phyloP scores from a whole-genome alignment of 768 basidiomycete species.

The Fomitopsis pulvina region DNA sequence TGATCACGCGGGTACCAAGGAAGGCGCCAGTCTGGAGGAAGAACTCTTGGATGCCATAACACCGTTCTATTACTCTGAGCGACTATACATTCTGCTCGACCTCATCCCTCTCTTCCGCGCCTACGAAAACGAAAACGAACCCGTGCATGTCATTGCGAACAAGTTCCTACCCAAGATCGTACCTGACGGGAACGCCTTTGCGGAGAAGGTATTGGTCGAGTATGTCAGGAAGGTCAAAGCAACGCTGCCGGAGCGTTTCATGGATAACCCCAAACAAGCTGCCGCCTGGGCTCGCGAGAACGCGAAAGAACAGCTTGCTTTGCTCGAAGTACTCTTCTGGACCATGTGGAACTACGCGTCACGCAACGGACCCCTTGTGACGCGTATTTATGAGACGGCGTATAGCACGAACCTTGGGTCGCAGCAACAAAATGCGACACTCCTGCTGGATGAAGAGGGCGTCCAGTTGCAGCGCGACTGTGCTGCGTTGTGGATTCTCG shows the following conservation, averaged over 20 bases:
- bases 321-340: conserved; percentile 87
- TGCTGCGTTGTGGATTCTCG: conserved; percentile 69
- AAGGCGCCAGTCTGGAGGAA: conserved; percentile 41
- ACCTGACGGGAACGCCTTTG: conserved; percentile 59
- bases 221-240: conserved; percentile 51
- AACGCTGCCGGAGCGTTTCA: conserved; percentile 36
- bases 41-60: conserved; percentile 68
- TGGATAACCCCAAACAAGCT: conserved; percentile 47
- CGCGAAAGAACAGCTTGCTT: conserved; percentile 66
- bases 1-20: conserved; percentile 35
- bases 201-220: conserved; percentile 49
- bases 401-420: conserved; percentile 61
- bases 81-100: conserved; percentile 60
- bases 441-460: conserved; percentile 73
- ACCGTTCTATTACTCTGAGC: conserved; percentile 78
- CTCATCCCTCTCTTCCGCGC: conserved; percentile 75
- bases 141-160: conserved; percentile 45
- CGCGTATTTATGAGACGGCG: conserved; percentile 56
- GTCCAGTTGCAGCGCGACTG: conserved; percentile 57
- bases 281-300: conserved; percentile 73
- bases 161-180: conserved; percentile 54
- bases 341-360: conserved; percentile 73
- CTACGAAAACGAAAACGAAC: conserved; percentile 49
- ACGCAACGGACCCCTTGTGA: conserved; percentile 58
- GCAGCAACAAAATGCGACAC: conserved; percentile 51